These are phyloP conservation scores for Helicostylum pulchrum DNA, from an alignment of 192 early-diverging fungal species.

Conservation along the genomic window DNA sequence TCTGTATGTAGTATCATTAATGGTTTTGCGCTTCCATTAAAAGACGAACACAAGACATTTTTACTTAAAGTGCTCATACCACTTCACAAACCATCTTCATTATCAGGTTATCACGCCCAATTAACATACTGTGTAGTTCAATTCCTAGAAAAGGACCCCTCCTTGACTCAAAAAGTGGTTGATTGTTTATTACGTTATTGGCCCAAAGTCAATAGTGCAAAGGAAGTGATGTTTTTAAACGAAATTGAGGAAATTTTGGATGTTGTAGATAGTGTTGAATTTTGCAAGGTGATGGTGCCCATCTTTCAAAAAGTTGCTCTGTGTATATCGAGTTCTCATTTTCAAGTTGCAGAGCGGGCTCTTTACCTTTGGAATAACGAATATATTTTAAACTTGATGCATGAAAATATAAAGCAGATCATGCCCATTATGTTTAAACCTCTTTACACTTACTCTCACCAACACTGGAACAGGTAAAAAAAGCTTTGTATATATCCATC, in stretches of 20 bases:
- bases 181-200: slow-evolving; percentile 89
- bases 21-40: slow-evolving; percentile 96
- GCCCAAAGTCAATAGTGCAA: slow-evolving; percentile 99
- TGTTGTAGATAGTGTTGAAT: slow-evolving; percentile 90
- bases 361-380: slow-evolving; percentile 99
- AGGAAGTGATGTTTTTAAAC: slow-evolving; percentile 99
- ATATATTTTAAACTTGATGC: slow-evolving; percentile 94
- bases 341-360: slow-evolving; percentile 97
- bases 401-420: slow-evolving; percentile 87
- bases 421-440: slow-evolving; percentile 95
- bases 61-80: slow-evolving; percentile 90
- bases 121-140: slow-evolving; percentile 98
- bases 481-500: background rate
- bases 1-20: slow-evolving; percentile 88
- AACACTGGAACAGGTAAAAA: slow-evolving; percentile 97
- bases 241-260: slow-evolving; percentile 98
- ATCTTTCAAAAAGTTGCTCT: slow-evolving; percentile 89
- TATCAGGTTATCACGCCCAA: slow-evolving; percentile 95
- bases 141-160: slow-evolving; percentile 97
- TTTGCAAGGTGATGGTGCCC: slow-evolving; percentile 84
- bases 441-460: slow-evolving; percentile 90
- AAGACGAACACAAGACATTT: slow-evolving; percentile 98
- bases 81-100: slow-evolving; percentile 92
- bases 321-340: slow-evolving; percentile 96
- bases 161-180: slow-evolving; percentile 90